Conservation (phyloP, 495 filamentous ascomycete species). For the Articulospora tetracladia region DNA sequence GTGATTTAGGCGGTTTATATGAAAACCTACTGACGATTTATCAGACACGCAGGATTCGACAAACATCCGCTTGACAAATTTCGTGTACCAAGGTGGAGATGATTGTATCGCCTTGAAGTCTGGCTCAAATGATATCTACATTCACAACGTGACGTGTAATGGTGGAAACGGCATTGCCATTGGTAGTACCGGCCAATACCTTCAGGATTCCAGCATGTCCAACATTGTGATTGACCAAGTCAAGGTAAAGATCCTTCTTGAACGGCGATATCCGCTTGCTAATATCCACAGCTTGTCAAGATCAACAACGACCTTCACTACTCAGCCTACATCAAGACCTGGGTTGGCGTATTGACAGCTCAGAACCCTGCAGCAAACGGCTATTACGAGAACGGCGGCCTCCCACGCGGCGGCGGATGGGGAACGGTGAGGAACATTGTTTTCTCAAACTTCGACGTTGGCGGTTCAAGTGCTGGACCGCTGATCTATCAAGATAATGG, state of each 20-base stretch:
- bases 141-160: constrained; percentile 49
- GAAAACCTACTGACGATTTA: background rate
- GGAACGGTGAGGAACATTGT: constrained; percentile 47
- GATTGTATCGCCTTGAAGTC: constrained; percentile 58
- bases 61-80: constrained; percentile 48
- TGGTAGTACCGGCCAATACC: constrained; percentile 53
- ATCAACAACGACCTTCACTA: constrained; percentile 47
- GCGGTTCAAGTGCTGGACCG: constrained; percentile 37
- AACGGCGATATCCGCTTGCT: too few relatives aligned
- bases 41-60: constrained; percentile 50
- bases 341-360: constrained; percentile 44
- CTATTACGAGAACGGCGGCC: constrained; percentile 42
- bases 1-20: background rate
- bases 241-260: too few relatives aligned
- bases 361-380: constrained; percentile 24
- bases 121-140: constrained; percentile 46
- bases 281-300: constrained; percentile 16
- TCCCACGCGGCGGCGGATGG: constrained; percentile 48
- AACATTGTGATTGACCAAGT: constrained; percentile 45
- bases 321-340: constrained; percentile 55
- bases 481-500: constrained; percentile 46
- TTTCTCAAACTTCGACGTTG: constrained; percentile 48
- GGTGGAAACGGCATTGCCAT: constrained; percentile 56
- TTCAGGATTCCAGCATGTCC: constrained; percentile 47
- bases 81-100: constrained; percentile 56